phyloP scores from a whole-genome alignment of 768 basidiomycete species.

The Bullera alba region DNA sequence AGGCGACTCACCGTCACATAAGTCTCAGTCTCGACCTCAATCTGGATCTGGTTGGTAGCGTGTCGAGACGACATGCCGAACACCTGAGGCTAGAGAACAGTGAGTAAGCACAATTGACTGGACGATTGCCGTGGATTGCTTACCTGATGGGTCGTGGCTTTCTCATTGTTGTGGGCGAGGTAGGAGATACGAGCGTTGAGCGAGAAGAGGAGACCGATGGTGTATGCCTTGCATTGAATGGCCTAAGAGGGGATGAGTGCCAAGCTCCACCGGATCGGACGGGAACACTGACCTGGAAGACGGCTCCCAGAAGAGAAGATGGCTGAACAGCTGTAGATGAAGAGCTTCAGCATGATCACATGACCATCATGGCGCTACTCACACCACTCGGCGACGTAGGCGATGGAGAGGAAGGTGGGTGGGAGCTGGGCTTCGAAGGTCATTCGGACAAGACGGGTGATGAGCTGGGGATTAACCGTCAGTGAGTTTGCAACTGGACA shows the following conservation, averaged over 20 bases:
- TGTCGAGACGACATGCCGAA: not conserved
- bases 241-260: too few relatives aligned
- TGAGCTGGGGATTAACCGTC: conserved; percentile 1
- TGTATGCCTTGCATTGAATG: conserved; percentile 24
- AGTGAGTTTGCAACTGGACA: not conserved
- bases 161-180: not conserved
- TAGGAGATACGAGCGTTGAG: conserved; percentile 18
- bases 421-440: conserved; percentile 20
- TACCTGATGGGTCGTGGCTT: not conserved
- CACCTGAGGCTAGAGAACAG: conserved; percentile 4
- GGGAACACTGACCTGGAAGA: conserved; percentile 10
- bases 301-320: conserved; percentile 20
- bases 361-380: not conserved
- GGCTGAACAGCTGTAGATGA: conserved; percentile 9
- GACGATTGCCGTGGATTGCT: not conserved
- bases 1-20: too few relatives aligned
- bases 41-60: not conserved
- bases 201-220: conserved; percentile 21
- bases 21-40: conserved; percentile 7
- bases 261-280: too few relatives aligned
- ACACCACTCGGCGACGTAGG: conserved; percentile 18
- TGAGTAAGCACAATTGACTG: not conserved
- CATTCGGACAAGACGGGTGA: conserved; percentile 9
- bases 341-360: not conserved
- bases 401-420: conserved; percentile 16